Evolutionary conservation across 2,329 filamentous ascomycete genomes (phyloP).

Genomic region (Trichoderma guizhouense): DNA sequence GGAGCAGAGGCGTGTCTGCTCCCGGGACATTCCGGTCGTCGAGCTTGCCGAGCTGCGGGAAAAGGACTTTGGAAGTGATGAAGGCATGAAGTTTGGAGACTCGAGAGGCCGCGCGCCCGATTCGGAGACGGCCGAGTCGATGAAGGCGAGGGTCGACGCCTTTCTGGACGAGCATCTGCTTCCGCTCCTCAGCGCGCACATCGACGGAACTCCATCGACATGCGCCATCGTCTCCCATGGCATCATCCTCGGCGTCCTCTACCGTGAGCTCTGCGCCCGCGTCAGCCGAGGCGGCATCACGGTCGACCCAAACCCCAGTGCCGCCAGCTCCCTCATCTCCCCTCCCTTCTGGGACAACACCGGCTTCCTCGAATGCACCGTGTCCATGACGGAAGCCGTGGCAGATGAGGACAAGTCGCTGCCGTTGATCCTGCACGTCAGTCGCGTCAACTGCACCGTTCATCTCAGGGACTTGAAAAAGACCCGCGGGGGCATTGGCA

Average conservation of each 20-base stretch:
- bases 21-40: conserved; percentile 22
- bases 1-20: conserved; percentile 42
- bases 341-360: conserved; percentile 52
- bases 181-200: conserved; percentile 40
- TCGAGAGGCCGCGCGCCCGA: conserved; percentile 39
- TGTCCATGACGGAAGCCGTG: conserved; percentile 20
- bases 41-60: conserved; percentile 55
- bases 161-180: conserved; percentile 66
- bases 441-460: conserved; percentile 63
- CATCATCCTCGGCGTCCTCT: conserved; percentile 69
- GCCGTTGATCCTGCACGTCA: conserved; percentile 46
- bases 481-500: conserved; percentile 79
- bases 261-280: conserved; percentile 57
- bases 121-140: conserved; percentile 65
- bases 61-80: conserved; percentile 69
- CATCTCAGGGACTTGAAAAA: conserved; percentile 75
- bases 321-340: conserved; percentile 20
- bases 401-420: conserved; percentile 22
- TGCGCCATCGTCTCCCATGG: conserved; percentile 79
- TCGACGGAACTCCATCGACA: conserved; percentile 16
- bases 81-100: conserved; percentile 59
- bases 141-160: conserved; percentile 59
- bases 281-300: conserved; percentile 35
- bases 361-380: conserved; percentile 40
- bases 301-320: conserved; percentile 20